phyloP scores from a whole-genome alignment of 2,329 filamentous ascomycete species.

The Fusarium stilboides region DNA sequence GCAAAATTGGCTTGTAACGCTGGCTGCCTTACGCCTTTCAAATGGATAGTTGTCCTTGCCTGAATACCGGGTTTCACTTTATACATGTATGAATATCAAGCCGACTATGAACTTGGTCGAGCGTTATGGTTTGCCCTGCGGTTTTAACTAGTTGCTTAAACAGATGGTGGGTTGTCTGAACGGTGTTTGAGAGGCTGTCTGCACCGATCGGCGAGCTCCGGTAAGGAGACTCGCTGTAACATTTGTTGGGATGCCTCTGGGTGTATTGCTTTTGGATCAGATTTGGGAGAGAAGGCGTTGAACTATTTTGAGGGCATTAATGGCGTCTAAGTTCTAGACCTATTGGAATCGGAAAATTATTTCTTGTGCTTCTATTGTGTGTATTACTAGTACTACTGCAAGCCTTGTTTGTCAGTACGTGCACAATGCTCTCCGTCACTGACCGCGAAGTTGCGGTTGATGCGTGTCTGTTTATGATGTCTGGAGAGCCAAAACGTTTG shows the following conservation, averaged over 20 bases:
- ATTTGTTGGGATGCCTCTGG: slow-evolving; percentile 1
- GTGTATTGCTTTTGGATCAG: slow-evolving; percentile 25
- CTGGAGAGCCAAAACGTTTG: neutral
- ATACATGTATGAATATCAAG: slow-evolving; percentile 31
- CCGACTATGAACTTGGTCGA: slow-evolving; percentile 4
- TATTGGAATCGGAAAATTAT: slow-evolving; percentile 26
- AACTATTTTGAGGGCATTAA: slow-evolving; percentile 21
- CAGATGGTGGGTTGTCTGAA: slow-evolving; percentile 1
- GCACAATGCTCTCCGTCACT: neutral
- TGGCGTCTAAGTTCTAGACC: slow-evolving; percentile 35
- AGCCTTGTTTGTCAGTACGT: neutral
- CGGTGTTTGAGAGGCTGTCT: slow-evolving; percentile 8
- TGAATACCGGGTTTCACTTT: slow-evolving; percentile 8
- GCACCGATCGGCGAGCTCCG: slow-evolving; percentile 3
- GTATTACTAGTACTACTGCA: neutral
- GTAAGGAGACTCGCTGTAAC: neutral
- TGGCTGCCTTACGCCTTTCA: slow-evolving; percentile 6
- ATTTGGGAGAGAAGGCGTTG: slow-evolving; percentile 33
- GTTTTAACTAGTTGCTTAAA: neutral
- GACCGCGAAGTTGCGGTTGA: slow-evolving; percentile 33
- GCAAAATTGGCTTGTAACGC: slow-evolving; percentile 2
- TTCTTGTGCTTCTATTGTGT: slow-evolving; percentile 8
- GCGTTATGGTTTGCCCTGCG: neutral
- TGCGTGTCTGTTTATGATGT: neutral
- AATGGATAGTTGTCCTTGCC: slow-evolving; percentile 48